Evolutionary conservation across 1,139 yeast species (phyloP), one percentile per base, ranked within the genome.

Genomic region (Magnusiomyces clavatus): DNA sequence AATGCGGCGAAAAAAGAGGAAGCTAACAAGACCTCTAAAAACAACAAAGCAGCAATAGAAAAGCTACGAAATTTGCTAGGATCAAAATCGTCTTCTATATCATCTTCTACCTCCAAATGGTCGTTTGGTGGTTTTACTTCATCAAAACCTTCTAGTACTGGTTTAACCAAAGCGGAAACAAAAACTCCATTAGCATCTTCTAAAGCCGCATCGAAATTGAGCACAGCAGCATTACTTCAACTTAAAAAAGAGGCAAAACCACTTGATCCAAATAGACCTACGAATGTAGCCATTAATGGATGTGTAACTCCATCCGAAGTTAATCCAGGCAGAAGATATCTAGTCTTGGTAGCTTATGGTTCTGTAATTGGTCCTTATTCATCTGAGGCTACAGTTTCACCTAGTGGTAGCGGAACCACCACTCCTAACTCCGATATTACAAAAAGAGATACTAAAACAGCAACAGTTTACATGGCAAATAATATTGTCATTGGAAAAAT

Each of bases 401-500:
- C 31, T 24, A 8, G 19, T 38, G 17, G 19, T 38, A 16, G 19
- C 41, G 17, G 19, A 14, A 16, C 41, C 8, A 6, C 41, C 41
- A 16, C 41, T 8, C 19, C 8, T 38, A 16, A 14, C 6, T 38
- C 41, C 19, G 19, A 16, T 38, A 5, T 38, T 5, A 72, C 43
- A 43, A 76, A 41, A 41, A 62, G 65, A 77, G 0, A 66, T 69
- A 46, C 60, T 79, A 64, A 64, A 49, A 63, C 58, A 17, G 57
- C 62, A 24, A 76, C 82, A 0, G 63, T 83, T 14, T 85, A 65
- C 61, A 75, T 83, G 14, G 78, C 80, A 40, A 77, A 78, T 57
- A 71, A 75, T 36, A 83, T 92, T 87, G 83, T 87, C 0, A 75
- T 86, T 6, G 97, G 97, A 0, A 74, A 86, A 57, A 83, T 83